phyloP scores from a whole-genome alignment of 225 moss, liverwort and hornwort species.

The Pseudisothecium myosuroides region DNA sequence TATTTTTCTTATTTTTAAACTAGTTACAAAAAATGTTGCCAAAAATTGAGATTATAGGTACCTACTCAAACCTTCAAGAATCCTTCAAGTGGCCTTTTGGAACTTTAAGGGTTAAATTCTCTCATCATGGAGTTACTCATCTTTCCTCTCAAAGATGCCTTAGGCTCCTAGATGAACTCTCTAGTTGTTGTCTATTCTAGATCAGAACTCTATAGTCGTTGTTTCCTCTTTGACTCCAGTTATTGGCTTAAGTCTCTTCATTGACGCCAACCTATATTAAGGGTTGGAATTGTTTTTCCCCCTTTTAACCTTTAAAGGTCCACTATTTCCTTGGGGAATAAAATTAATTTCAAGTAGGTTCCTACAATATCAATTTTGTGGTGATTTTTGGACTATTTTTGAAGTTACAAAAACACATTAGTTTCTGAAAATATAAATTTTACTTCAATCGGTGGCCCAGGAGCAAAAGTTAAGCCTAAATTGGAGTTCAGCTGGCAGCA shows the following conservation, averaged over 20 bases:
- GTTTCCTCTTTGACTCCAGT: too few relatives aligned
- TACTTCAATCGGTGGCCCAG: rapidly evolving
- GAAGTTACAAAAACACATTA: too few relatives aligned
- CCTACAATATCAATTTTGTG: background rate
- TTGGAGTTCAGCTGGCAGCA: rapidly evolving
- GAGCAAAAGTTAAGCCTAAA: background rate
- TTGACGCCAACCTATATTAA: background rate
- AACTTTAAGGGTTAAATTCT: background rate
- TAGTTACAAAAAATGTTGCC: background rate
- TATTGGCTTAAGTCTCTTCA: background rate
- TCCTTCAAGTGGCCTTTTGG: rapidly evolving
- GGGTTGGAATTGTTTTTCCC: background rate
- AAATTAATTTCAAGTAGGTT: rapidly evolving
- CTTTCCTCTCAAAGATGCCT: background rate
- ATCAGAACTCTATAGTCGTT: too few relatives aligned
- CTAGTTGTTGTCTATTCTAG: too few relatives aligned
- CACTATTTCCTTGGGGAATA: rapidly evolving
- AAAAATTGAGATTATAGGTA: background rate
- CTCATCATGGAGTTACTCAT: background rate
- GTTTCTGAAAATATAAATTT: background rate
- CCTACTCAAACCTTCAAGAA: background rate
- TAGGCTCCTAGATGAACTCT: background rate
- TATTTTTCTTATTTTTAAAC: background rate
- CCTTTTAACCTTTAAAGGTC: too few relatives aligned
- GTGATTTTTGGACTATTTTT: background rate